phyloP scores from a whole-genome alignment of 805 yeast species.

The Candida ortonii region DNA sequence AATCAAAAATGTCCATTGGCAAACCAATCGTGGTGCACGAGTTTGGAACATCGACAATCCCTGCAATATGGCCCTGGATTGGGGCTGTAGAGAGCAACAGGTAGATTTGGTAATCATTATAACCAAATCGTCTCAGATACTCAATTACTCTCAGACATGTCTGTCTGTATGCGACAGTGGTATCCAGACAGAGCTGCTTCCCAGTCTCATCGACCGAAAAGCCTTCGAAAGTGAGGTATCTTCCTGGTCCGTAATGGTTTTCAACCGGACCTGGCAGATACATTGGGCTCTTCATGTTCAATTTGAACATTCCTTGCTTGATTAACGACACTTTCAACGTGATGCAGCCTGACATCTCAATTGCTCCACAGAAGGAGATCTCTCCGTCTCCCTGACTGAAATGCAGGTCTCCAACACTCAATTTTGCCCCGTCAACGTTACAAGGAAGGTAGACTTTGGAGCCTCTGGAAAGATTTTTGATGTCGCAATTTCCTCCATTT shows the following conservation, averaged over 20 bases:
- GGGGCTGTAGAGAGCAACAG: slow-evolving; percentile 46
- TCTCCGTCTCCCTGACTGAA: slow-evolving; percentile 56
- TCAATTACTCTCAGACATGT: slow-evolving; percentile 49
- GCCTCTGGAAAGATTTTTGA: slow-evolving; percentile 48
- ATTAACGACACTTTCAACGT: slow-evolving; percentile 41
- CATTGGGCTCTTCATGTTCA: slow-evolving; percentile 45
- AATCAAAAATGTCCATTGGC: slow-evolving; percentile 51
- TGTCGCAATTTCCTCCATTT: slow-evolving; percentile 54
- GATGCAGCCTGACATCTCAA: slow-evolving; percentile 49
- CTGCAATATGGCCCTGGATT: slow-evolving; percentile 50
- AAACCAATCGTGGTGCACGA: slow-evolving; percentile 50
- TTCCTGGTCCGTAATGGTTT: slow-evolving; percentile 45
- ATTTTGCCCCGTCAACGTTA: slow-evolving; percentile 45
- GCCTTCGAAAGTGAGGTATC: slow-evolving; percentile 52
- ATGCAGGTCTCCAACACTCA: slow-evolving; percentile 49
- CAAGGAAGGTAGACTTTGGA: slow-evolving; percentile 48
- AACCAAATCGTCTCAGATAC: slow-evolving; percentile 47
- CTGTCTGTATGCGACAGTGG: slow-evolving; percentile 51
- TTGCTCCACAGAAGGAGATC: slow-evolving; percentile 53
- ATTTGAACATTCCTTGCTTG: slow-evolving; percentile 40
- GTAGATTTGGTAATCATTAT: slow-evolving; percentile 50
- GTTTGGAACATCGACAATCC: slow-evolving; percentile 52
- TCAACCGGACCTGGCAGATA: slow-evolving; percentile 48
- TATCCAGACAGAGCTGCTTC: slow-evolving; percentile 42
- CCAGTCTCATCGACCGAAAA: slow-evolving; percentile 51